Percentiles rank a stretch among this genome's conserved stretches.
Conservation (phyloP, 2,329 filamentous ascomycete genomes). For the Aspergillus sp. region DNA sequence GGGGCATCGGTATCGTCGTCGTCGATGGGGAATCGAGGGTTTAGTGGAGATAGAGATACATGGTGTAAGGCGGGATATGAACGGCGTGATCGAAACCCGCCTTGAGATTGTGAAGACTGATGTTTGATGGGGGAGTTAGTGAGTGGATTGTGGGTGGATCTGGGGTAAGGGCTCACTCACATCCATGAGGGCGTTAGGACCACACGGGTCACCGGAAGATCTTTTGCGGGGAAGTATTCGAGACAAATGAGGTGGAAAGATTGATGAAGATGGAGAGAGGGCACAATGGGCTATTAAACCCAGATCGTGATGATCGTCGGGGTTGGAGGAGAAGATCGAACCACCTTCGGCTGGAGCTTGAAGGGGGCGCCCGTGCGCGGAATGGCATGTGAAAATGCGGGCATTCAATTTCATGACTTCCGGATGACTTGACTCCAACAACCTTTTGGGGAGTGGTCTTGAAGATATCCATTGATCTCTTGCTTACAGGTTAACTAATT, state of each 20-base stretch:
- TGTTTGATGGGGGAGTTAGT: conserved; percentile 5
- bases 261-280: conserved; percentile 78
- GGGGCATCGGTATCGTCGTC: conserved; percentile 28
- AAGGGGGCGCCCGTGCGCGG: neutral
- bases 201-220: neutral
- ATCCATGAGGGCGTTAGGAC: conserved; percentile 7
- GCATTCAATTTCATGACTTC: neutral
- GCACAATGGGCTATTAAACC: neutral
- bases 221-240: conserved; percentile 47
- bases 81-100: conserved; percentile 48
- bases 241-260: conserved; percentile 76
- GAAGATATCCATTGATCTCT: neutral
- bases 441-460: neutral
- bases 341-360: conserved; percentile 8
- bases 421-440: neutral
- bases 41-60: conserved; percentile 63
- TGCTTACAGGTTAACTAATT: neutral
- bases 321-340: neutral
- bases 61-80: conserved; percentile 62
- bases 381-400: conserved; percentile 18
- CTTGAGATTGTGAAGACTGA: conserved; percentile 19
- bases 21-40: conserved; percentile 54
- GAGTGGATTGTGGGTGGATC: neutral
- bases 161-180: conserved; percentile 5
- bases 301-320: neutral